Evolutionary conservation across 352 stramenopile species (phyloP).

Genomic region (Phytophthora brassicae): DNA sequence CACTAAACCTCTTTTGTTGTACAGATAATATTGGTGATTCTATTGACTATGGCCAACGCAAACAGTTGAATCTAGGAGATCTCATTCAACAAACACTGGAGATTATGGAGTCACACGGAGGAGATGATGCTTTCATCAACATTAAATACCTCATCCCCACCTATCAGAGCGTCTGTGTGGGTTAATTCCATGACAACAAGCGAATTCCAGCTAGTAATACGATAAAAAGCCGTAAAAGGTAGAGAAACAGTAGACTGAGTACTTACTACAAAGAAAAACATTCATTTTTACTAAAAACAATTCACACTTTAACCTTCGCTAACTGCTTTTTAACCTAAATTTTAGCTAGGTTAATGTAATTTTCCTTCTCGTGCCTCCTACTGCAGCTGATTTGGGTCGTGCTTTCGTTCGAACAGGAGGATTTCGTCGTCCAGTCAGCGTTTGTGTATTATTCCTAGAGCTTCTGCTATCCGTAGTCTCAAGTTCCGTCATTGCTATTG

Average conservation of each 20-base stretch:
- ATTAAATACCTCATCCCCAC: conserved; percentile 98
- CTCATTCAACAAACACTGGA: conserved; percentile 97
- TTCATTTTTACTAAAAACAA: no score
- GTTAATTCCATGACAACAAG: conserved; percentile 27
- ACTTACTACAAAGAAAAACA: no score
- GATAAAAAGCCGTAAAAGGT: neutral
- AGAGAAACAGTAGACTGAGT: neutral
- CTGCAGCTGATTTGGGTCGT: conserved; percentile 33
- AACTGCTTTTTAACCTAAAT: neutral
- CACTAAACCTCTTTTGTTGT: neutral
- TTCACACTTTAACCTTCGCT: no score
- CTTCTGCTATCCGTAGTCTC: conserved; percentile 2
- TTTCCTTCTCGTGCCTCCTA: conserved; percentile 13
- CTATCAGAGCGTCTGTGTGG: conserved; percentile 93
- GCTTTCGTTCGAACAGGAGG: conserved; percentile 6
- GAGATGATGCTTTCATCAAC: conserved; percentile 98
- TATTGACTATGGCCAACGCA: conserved; percentile 96
- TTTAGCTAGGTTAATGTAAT: neutral
- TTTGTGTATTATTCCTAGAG: conserved; percentile 7
- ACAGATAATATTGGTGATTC: conserved; percentile 94
- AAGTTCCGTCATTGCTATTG: neutral
- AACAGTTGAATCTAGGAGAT: conserved; percentile 94
- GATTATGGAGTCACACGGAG: conserved; percentile 95
- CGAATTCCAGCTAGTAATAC: neutral
- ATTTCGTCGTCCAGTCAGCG: conserved; percentile 4